These are phyloP conservation scores for Talaromyces islandicus DNA, from an alignment of 2,329 filamentous ascomycete genomes.

Conservation along the genomic window DNA sequence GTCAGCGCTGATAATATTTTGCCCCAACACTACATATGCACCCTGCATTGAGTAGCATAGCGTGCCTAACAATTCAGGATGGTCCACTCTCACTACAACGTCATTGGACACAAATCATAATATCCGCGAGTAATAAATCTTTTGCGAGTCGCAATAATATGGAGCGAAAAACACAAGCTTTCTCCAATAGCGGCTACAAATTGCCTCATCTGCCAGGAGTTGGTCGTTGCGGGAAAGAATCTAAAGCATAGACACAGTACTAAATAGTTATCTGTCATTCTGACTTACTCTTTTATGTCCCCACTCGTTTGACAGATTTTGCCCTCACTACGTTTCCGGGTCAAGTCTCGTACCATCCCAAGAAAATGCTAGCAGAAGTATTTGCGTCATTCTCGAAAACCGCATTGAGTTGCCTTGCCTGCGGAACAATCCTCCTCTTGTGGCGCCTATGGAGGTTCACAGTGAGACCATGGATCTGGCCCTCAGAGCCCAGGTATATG, in stretches of 20 bases:
- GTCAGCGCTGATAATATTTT: too few species aligned
- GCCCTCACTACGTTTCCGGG: neutral
- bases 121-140: too few species aligned
- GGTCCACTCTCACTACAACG: too few species aligned
- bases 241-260: neutral
- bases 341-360: constrained; percentile 6
- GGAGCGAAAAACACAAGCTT: neutral
- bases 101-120: too few species aligned
- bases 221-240: neutral
- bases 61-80: too few species aligned
- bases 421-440: neutral
- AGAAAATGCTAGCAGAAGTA: neutral
- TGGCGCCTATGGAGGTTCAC: constrained; percentile 1
- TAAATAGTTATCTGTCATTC: neutral
- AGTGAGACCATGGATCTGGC: neutral
- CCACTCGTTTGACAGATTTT: neutral
- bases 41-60: too few species aligned
- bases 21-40: too few species aligned
- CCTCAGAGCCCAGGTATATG: neutral
- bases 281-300: neutral
- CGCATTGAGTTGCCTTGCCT: neutral
- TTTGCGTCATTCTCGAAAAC: neutral
- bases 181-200: neutral
- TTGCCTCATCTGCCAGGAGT: neutral
- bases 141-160: too few species aligned